A percentile compares a stretch with the other conserved stretches of the same genome.
Evolutionary conservation across 306 rosid species (phyloP).

Genomic region (Cyamopsis tetragonoloba): DNA sequence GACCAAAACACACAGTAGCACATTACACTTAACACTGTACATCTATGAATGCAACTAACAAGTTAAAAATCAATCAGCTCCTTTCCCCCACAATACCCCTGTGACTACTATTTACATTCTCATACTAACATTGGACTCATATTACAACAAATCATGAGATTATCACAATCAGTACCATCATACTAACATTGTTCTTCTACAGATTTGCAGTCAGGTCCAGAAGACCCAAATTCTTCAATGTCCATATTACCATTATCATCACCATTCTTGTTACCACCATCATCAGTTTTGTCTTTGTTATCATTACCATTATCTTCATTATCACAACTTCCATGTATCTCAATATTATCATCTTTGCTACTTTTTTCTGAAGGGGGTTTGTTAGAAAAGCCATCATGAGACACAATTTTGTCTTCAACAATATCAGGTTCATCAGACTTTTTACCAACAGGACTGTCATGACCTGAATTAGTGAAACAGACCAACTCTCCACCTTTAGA

Average conservation of each 20-base stretch:
- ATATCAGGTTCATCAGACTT: conserved; percentile 22
- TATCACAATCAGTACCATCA: conserved; percentile 30
- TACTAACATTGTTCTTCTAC: conserved; percentile 32
- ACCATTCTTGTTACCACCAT: conserved; percentile 8
- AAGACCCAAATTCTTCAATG: conserved; percentile 30
- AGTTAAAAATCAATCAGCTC: conserved; percentile 35
- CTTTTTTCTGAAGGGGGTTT: conserved; percentile 35
- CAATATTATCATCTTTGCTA: conserved; percentile 37
- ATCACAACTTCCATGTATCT: conserved; percentile 29
- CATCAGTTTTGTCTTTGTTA: conserved; percentile 30
- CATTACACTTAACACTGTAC: conserved; percentile 50
- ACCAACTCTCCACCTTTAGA: conserved; percentile 38
- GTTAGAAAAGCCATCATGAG: conserved; percentile 32
- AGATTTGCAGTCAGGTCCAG: conserved; percentile 33
- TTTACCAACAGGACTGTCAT: conserved; percentile 39
- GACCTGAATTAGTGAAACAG: conserved; percentile 36
- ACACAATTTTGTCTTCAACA: conserved; percentile 39
- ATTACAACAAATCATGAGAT: conserved; percentile 32
- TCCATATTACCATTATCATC: conserved; percentile 23
- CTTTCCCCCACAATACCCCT: conserved; percentile 30
- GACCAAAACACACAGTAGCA: conserved; percentile 1
- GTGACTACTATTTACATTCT: conserved; percentile 64
- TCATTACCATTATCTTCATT: conserved; percentile 36
- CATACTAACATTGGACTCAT: conserved; percentile 13
- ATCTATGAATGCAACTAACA: conserved; percentile 38